Percentiles rank a stretch among this genome's conserved stretches.
phyloP scores from a whole-genome alignment of 176 grass and related monocot genomes.

The Carex kokanica region DNA sequence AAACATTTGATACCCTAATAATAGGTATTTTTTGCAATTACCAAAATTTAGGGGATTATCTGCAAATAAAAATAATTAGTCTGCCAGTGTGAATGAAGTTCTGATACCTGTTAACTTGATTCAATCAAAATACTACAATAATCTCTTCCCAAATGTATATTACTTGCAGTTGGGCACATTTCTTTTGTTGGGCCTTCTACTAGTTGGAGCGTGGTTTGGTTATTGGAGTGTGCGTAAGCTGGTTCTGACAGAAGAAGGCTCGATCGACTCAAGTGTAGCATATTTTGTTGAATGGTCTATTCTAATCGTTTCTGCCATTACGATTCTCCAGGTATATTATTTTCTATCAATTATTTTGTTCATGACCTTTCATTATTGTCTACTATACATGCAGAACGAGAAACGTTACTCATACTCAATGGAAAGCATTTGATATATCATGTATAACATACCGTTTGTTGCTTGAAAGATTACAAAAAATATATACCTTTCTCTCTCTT shows the following conservation, averaged over 20 bases:
- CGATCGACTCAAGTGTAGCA: slow-evolving; percentile 65
- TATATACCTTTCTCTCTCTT: background rate
- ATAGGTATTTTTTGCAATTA: background rate
- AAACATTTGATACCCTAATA: background rate
- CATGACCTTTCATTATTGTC: background rate
- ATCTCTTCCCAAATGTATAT: background rate
- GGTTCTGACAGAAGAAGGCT: slow-evolving; percentile 87
- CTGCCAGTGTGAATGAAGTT: background rate
- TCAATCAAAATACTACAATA: background rate
- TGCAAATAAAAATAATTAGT: background rate
- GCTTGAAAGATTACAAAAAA: background rate
- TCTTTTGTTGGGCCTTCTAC: slow-evolving; percentile 55
- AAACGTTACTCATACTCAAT: background rate
- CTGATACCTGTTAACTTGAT: background rate
- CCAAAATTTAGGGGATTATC: background rate
- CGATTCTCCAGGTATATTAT: slow-evolving; percentile 75
- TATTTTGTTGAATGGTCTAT: slow-evolving; percentile 89
- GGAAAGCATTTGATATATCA: background rate
- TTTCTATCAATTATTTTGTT: slow-evolving; percentile 6
- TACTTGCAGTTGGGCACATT: slow-evolving; percentile 75
- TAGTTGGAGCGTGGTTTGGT: slow-evolving; percentile 97
- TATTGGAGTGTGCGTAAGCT: slow-evolving; percentile 95
- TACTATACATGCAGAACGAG: background rate
- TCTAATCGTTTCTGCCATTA: slow-evolving; percentile 69
- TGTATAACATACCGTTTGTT: background rate